A percentile compares a stretch with the other conserved stretches of the same genome.
Conservation (phyloP, 129 eudicot genomes). For the sunflower (Helianthus annuus) region DNA sequence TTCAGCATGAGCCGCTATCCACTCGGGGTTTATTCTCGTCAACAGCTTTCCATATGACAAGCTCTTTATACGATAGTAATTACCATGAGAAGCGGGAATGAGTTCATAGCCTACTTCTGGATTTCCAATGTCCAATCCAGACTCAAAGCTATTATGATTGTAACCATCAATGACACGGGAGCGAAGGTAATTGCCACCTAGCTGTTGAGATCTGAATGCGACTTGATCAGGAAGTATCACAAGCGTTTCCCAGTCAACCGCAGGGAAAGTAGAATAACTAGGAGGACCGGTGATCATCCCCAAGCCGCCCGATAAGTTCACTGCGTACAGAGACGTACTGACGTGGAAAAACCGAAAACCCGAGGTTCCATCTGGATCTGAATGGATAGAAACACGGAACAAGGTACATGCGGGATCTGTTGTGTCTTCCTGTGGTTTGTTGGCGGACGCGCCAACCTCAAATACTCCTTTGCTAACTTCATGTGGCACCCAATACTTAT, state of each 20-base stretch:
- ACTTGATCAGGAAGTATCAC: not conserved
- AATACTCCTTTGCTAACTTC: no score
- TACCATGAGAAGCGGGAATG: not conserved
- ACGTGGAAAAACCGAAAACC: no score
- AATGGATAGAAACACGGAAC: no score
- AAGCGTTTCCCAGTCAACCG: not conserved
- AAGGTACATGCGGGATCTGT: no score
- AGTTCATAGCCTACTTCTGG: not conserved
- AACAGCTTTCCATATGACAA: slow-evolving; percentile 9
- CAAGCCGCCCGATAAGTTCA: no score
- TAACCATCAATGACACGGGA: not conserved
- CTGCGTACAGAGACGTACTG: no score
- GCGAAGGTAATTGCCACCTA: not conserved
- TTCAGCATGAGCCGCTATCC: slow-evolving; percentile 6
- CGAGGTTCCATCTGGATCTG: no score
- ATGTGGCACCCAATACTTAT: slow-evolving; percentile 8
- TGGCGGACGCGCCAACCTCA: not conserved
- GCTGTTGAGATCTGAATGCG: not conserved
- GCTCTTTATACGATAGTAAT: slow-evolving; percentile 12
- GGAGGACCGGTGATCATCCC: no score
- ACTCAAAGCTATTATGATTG: not conserved
- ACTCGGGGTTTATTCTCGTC: not conserved
- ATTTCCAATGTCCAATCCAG: not conserved
- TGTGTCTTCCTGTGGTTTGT: not conserved
- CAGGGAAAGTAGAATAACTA: not conserved